phyloP scores from a whole-genome alignment of 2,329 filamentous ascomycete species.

The Diaporthe destruens region DNA sequence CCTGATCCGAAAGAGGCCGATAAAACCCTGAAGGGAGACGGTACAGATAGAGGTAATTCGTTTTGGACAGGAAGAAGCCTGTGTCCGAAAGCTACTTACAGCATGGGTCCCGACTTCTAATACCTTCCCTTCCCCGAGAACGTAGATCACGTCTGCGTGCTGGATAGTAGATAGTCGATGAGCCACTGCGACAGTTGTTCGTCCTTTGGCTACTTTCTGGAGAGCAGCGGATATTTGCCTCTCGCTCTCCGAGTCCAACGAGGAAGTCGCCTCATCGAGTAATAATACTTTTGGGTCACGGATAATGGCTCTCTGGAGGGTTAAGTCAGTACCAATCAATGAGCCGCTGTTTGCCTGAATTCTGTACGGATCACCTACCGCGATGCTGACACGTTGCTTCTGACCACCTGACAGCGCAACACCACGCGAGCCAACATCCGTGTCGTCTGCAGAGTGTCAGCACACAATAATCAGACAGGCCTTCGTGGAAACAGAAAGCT shows the following conservation, averaged over 20 bases:
- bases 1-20: neutral
- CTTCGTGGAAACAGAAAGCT: neutral
- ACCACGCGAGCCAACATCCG: conserved; percentile 75
- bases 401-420: conserved; percentile 71
- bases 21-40: neutral
- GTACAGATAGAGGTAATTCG: neutral
- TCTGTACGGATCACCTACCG: conserved; percentile 44
- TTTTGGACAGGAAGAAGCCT: neutral
- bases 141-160: conserved; percentile 84
- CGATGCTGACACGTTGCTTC: conserved; percentile 68
- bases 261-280: conserved; percentile 70
- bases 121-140: conserved; percentile 75
- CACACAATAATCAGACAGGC: neutral
- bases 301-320: conserved; percentile 58
- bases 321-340: neutral
- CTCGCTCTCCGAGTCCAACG: conserved; percentile 71
- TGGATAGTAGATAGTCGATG: conserved; percentile 83
- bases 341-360: neutral
- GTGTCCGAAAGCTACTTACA: conserved; percentile 44
- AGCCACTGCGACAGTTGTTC: conserved; percentile 81
- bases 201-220: conserved; percentile 70
- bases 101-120: conserved; percentile 66
- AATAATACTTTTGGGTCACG: conserved; percentile 65
- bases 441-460: conserved; percentile 62
- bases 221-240: conserved; percentile 76